phyloP scores from a whole-genome alignment of 2,329 filamentous ascomycete genomes.

The Pseudocercospora musae region DNA sequence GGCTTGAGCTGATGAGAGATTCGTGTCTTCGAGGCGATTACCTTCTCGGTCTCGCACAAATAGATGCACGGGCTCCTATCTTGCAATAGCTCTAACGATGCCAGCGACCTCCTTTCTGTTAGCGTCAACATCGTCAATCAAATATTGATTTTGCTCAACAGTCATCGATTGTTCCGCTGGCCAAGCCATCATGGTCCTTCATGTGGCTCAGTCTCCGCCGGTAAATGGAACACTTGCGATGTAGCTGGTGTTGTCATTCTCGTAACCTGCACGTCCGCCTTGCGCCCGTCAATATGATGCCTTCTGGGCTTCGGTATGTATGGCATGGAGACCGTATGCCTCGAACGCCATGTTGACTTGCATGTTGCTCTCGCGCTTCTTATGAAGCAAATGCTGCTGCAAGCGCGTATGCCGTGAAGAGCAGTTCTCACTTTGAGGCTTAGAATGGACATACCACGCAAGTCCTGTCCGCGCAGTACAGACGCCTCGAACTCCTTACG shows the following conservation, averaged over 20 bases:
- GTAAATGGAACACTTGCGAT: conserved; percentile 5
- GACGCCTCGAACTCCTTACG: too few relatives aligned
- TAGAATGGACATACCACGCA: neutral
- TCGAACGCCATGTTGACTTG: neutral
- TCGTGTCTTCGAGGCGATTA: neutral
- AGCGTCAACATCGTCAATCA: neutral
- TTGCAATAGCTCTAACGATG: conserved; percentile 11
- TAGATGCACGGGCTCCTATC: conserved; percentile 11
- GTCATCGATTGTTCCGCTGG: conserved; percentile 7
- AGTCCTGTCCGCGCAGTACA: neutral
- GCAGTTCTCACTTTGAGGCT: neutral
- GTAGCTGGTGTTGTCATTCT: neutral
- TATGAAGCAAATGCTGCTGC: neutral
- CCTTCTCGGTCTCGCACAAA: conserved; percentile 8
- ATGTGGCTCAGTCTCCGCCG: conserved; percentile 11
- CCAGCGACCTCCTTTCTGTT: conserved; percentile 11
- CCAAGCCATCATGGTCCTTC: conserved; percentile 18
- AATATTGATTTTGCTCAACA: conserved; percentile 3
- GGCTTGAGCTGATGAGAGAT: conserved; percentile 2
- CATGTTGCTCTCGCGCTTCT: neutral
- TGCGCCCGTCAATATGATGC: neutral
- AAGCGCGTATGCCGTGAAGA: neutral
- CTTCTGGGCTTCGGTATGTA: neutral
- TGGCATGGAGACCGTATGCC: too few relatives aligned
- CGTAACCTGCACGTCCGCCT: neutral